Base-by-base conservation (phyloP, 345 rosid species). In the Ceriops decandra region DNA sequence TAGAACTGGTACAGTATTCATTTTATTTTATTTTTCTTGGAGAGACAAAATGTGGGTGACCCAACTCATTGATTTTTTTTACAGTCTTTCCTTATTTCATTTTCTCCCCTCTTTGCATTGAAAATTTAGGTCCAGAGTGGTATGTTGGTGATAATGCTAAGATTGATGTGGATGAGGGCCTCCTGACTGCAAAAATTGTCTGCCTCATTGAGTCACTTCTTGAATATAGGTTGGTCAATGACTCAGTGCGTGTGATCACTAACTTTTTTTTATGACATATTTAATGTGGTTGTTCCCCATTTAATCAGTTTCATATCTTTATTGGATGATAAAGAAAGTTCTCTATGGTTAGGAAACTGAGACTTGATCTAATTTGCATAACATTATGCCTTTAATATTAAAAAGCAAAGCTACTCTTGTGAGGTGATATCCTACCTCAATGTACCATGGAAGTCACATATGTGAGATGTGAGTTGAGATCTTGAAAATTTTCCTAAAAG, bases 161-260 rank as follows among this genome's bases (percentile, higher is more conserved):
- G 51, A 74, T 42, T 32, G 62, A 75, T 67, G 33, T 81, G 64
- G 81, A 76, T 76, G 74, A 75, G 22, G 95, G 96, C 32, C 80
- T 83, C 49, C 59, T 95, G 53, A 77, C 89, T 6, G 19, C 72
- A 24, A 91, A 88, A 76, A 70, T 80, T 67, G 54, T 72, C 65
- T 83, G 89, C 81, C 99, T 91, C n/a, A 5, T 87, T 42, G 86
- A 85, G 54, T 77, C 86, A 52, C 92, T 95, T 65, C 86, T 82
- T 22, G 91, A 79, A 56, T 91, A 89, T 79, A 91, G 95, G 99
- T 91, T 63, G 30, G 76, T 53, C 32, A 6, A 38, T 46, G 17
- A 28, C 32, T 63, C 1, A 5, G 59, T 30, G 46, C 74, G 52
- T n/a, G 22, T 49, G 47, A 42, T 62, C 10, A 32, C 61, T 65